phyloP scores from a whole-genome alignment of 1,284 basidiomycete species.

The Cryptococcus hybrid region DNA sequence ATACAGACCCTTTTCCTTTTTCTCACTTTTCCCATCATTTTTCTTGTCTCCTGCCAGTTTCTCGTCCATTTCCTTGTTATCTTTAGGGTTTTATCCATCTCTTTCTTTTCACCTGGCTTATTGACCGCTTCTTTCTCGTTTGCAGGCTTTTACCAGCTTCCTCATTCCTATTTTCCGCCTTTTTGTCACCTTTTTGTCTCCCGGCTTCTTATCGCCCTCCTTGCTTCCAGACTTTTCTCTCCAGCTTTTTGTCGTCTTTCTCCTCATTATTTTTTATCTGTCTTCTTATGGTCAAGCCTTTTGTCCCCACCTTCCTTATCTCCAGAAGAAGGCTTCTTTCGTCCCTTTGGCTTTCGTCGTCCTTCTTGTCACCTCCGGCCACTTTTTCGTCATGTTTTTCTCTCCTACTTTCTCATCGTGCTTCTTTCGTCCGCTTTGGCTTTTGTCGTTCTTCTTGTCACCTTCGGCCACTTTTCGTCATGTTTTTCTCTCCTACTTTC shows the following conservation, averaged over 20 bases:
- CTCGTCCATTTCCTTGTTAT: conserved; percentile 5
- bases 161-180: no score
- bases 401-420: background rate
- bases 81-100: background rate
- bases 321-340: background rate
- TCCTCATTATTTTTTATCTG: conserved; percentile 2
- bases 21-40: background rate
- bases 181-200: conserved; percentile 3
- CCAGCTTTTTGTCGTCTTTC: conserved; percentile 2
- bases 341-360: background rate
- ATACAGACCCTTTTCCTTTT: background rate
- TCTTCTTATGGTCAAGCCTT: background rate
- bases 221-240: background rate
- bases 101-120: background rate
- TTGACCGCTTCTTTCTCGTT: no score
- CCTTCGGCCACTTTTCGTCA: background rate
- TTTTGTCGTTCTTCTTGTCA: background rate
- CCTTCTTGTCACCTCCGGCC: background rate
- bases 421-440: background rate
- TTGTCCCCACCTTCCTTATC: background rate
- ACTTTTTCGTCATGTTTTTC: conserved; percentile 4
- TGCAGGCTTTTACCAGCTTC: conserved; percentile 3
- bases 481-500: background rate
- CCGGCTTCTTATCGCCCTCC: background rate
- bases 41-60: conserved; percentile 1